Evolutionary conservation across 257 asterid species (phyloP), one percentile per base, ranked within the genome.

Genomic region (Coffea canephora): DNA sequence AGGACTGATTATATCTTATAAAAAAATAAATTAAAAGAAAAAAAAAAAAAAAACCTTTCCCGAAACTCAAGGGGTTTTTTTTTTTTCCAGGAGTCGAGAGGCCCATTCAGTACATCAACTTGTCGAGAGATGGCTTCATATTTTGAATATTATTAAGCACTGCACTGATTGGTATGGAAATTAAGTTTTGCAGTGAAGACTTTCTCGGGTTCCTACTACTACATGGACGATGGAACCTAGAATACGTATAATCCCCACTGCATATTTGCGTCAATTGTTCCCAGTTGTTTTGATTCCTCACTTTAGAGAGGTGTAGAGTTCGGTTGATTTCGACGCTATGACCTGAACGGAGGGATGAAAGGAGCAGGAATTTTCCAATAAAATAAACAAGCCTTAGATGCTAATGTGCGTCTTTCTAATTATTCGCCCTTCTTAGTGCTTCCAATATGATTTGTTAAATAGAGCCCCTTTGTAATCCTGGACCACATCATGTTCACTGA

Each of bases 401-500:
- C 43, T 39, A 39, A 39, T 39, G 43, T 39, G 43, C 16, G 48
- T 79, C 83, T 80, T 65, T 80, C 75, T 46, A 76, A 46, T 76
- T 50, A 73, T 73, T 73, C 62, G 23, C 15, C 11, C 66, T 50
- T 69, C 59, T 52, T 15, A 74, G 70, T 65, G 78, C 74, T 43
- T 8, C 61, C 27, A 76, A 41, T 75, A 39, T 39, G 1, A 31
- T 0, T 31, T 31, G 34, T 31, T 62, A 62, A 61, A 61, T 43
- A 41, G 48, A 75, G 45, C 11, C 34, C n/a, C 14, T 16, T 21
- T 48, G 59, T 18, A 13, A 21, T 1, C 31, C 74, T 72, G 82
- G 82, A 64, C 82, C 82, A 79, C 74, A 55, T 10, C 76, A 78
- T 69, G 76, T 78, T 78, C 41, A 14, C 65, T 59, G 55, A 41